Evolutionary conservation across 2,329 filamentous ascomycete species (phyloP).

Genomic region (Pezicula radicicola): DNA sequence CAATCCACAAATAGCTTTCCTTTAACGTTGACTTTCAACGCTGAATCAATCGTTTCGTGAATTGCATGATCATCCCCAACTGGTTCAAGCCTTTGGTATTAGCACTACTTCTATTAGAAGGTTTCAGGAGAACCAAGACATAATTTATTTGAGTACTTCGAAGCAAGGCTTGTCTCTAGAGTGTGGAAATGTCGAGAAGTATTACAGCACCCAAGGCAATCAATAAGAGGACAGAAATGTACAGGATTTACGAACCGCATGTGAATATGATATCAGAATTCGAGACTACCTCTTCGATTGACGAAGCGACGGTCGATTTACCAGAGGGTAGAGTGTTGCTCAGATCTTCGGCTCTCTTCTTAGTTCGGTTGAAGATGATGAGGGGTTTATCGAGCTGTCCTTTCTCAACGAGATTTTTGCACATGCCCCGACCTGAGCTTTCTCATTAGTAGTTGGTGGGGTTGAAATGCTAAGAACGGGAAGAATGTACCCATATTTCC

Average conservation of each 20-base stretch:
- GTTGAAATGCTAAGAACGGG: not conserved
- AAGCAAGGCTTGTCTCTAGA: too few relatives aligned
- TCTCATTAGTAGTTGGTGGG: slow-evolving; percentile 6
- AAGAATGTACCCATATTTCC: slow-evolving; percentile 72
- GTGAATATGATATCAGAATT: slow-evolving; percentile 77
- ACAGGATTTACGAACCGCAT: slow-evolving; percentile 38
- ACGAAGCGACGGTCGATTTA: slow-evolving; percentile 61
- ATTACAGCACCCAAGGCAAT: too few relatives aligned
- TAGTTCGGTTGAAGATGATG: slow-evolving; percentile 78
- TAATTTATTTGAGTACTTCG: too few relatives aligned
- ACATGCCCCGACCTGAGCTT: slow-evolving; percentile 59
- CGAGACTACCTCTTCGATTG: slow-evolving; percentile 63
- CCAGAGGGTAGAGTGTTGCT: slow-evolving; percentile 54
- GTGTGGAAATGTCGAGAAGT: too few relatives aligned
- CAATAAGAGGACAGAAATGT: too few relatives aligned
- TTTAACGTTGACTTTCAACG: slow-evolving; percentile 53
- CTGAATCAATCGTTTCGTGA: slow-evolving; percentile 54
- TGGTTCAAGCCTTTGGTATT: too few relatives aligned
- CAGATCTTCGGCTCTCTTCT: slow-evolving; percentile 61
- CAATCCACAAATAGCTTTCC: slow-evolving; percentile 84
- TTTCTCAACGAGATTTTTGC: slow-evolving; percentile 78
- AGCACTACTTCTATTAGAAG: too few relatives aligned
- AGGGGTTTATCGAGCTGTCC: slow-evolving; percentile 68
- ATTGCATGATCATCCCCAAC: slow-evolving; percentile 77
- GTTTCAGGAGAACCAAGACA: too few relatives aligned